phyloP scores from a whole-genome alignment of 148 eudicot genomes.

The Cornus suecica region DNA sequence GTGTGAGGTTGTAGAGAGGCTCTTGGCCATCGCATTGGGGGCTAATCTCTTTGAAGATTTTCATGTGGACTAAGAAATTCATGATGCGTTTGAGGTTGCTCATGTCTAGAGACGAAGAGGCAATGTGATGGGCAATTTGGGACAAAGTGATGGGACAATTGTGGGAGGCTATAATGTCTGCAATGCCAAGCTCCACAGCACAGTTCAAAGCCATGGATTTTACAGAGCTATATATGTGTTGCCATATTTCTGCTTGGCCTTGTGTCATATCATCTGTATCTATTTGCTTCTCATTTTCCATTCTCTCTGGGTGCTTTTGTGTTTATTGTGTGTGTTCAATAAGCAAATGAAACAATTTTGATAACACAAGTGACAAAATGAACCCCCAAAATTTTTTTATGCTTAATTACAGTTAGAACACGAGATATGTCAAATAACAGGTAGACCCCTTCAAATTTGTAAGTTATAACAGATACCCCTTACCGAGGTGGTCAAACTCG shows the following conservation, averaged over 20 bases:
- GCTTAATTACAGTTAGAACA: too few species aligned
- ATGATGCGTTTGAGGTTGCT: slow-evolving; percentile 41
- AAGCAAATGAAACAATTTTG: too few species aligned
- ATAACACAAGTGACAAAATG: too few species aligned
- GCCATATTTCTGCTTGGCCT: slow-evolving; percentile 24
- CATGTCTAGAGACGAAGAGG: slow-evolving; percentile 20
- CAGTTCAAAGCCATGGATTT: too few species aligned
- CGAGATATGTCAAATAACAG: too few species aligned
- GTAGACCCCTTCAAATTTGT: too few species aligned
- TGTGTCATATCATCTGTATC: background rate
- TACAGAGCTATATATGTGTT: slow-evolving; percentile 18
- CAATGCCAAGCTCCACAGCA: slow-evolving; percentile 43
- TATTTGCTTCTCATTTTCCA: background rate
- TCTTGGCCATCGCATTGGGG: background rate
- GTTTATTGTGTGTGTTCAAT: too few species aligned
- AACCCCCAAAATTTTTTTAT: too few species aligned
- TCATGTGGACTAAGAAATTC: slow-evolving; percentile 33
- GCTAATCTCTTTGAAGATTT: slow-evolving; percentile 30
- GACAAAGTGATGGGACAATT: slow-evolving; percentile 29
- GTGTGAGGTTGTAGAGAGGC: slow-evolving; percentile 38
- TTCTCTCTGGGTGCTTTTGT: too few species aligned
- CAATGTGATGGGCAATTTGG: too few species aligned
- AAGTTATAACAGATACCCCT: too few species aligned
- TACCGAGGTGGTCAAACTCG: too few species aligned
- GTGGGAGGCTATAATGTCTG: slow-evolving; percentile 39